Evolutionary conservation across 345 rosid species (phyloP), one percentile per base, ranked within the genome.

Genomic region (Euphorbia peplus): DNA sequence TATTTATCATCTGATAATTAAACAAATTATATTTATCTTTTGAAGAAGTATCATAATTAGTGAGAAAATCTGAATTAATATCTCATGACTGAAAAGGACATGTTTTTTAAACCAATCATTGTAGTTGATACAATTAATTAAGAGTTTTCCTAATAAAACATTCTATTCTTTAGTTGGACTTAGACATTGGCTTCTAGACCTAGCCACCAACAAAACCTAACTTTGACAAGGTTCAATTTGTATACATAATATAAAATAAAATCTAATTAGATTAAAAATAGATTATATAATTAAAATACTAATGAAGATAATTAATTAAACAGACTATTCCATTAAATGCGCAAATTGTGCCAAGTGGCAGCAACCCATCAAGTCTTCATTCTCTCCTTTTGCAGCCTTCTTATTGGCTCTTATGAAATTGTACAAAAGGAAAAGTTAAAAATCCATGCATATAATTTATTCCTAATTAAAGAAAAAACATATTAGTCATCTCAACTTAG

Each of bases 331-430:
- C 73, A 14, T 39, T 3, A 41, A 70, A 66, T 73, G 74, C 52
- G 80, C 85, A 67, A 48, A 64, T 56, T 19, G 76, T 75, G 75
- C 92, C 92, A 87, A 74, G 72, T 83, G 92, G 92, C 86, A 76
- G 87, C 79, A 54, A 51, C 76, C 71, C 32, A 70, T 68, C 8
- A 53, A 71, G 75, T 64, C 79, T 60, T 28, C 50, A 25, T 70
- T 47, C 42, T 39, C 35, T 61, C 62, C 55, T 48, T 42, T 50
- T 48, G 48, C 58, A 68, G 5, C 62, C 53, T 72, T 63, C 67
- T 26, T 25, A 6, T 75, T 76, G 82, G 70, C 80, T 74, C 60
- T 50, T 52, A 16, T 37, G 59, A 15, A 12, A 62, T 65, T 56
- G 68, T 50, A 48, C 90, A 76, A 73, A 56, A 42, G 68, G 84